phyloP scores from a whole-genome alignment of 1,284 basidiomycete species.

The Waitea zeae region DNA sequence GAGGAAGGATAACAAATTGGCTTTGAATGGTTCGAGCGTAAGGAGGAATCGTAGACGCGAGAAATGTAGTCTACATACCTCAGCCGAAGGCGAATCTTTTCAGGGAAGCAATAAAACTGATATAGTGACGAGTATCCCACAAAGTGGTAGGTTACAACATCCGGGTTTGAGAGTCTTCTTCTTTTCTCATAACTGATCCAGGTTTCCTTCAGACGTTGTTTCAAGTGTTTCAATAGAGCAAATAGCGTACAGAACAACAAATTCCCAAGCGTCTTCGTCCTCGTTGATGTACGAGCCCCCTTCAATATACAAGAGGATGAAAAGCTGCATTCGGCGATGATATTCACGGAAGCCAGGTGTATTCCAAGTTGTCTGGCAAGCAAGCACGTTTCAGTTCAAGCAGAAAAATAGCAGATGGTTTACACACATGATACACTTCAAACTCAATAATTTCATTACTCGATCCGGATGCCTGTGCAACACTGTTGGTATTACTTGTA shows the following conservation, averaged over 20 bases:
- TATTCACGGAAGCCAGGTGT: slow-evolving; percentile 87
- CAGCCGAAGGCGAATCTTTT: slow-evolving; percentile 68
- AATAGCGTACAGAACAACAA: slow-evolving; percentile 54
- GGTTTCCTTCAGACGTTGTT: not conserved
- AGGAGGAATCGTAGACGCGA: not conserved
- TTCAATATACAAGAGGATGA: slow-evolving; percentile 90
- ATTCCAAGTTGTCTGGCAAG: slow-evolving; percentile 64
- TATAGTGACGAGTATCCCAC: slow-evolving; percentile 85
- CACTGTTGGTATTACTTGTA: slow-evolving; percentile 26
- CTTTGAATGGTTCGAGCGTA: slow-evolving; percentile 19
- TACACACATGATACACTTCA: slow-evolving; percentile 75
- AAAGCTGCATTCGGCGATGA: slow-evolving; percentile 89
- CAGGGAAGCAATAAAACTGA: slow-evolving; percentile 88
- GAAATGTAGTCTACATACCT: slow-evolving; percentile 30
- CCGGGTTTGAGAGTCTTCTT: slow-evolving; percentile 31
- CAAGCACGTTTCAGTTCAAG: slow-evolving; percentile 1
- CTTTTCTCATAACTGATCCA: slow-evolving; percentile 74
- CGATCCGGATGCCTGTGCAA: too few relatives aligned
- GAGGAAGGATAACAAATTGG: slow-evolving; percentile 89
- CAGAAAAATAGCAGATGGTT: slow-evolving; percentile 4
- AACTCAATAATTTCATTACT: slow-evolving; percentile 43
- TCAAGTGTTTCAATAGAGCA: not conserved
- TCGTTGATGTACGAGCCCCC: slow-evolving; percentile 89
- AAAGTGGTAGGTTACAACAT: slow-evolving; percentile 67
- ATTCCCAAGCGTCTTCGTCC: slow-evolving; percentile 82